Conservation (phyloP, 176 grass and related monocot genomes). For the Calamus simplicifolius region DNA sequence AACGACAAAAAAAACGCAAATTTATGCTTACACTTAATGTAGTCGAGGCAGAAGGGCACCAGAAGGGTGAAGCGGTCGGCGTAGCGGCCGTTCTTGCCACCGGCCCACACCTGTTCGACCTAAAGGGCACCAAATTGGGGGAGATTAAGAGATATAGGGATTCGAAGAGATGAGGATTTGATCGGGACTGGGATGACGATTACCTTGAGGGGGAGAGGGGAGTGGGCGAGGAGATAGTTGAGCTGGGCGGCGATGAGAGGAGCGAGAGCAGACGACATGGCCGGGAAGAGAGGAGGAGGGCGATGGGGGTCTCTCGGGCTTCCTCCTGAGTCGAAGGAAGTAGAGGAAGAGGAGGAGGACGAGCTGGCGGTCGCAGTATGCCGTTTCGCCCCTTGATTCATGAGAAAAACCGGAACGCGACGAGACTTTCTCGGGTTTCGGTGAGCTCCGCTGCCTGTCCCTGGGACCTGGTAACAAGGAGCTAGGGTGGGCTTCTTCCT, state of each 20-base stretch:
- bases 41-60: constrained; percentile 97
- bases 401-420: no score
- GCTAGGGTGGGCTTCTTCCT: no score
- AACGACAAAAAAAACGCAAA: neutral
- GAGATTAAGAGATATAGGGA: neutral
- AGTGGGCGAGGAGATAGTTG: constrained; percentile 55
- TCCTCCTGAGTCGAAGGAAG: no score
- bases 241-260: constrained; percentile 78
- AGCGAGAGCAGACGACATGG: constrained; percentile 19
- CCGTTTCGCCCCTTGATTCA: no score
- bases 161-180: neutral
- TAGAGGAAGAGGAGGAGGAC: no score
- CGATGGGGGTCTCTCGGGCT: constrained; percentile 3
- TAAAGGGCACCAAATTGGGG: constrained; percentile 17
- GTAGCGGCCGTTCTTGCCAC: constrained; percentile 48
- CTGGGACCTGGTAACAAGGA: no score
- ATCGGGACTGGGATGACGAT: neutral
- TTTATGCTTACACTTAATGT: constrained; percentile 59
- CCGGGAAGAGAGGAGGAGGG: constrained; percentile 30
- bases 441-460: no score
- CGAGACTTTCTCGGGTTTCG: no score
- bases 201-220: constrained; percentile 68
- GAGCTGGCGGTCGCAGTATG: no score
- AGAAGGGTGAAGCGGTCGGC: constrained; percentile 74
- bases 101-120: constrained; percentile 74